These are phyloP conservation scores for Aspergillus ibericus DNA, from an alignment of 2,329 filamentous ascomycete genomes.

Conservation along the genomic window DNA sequence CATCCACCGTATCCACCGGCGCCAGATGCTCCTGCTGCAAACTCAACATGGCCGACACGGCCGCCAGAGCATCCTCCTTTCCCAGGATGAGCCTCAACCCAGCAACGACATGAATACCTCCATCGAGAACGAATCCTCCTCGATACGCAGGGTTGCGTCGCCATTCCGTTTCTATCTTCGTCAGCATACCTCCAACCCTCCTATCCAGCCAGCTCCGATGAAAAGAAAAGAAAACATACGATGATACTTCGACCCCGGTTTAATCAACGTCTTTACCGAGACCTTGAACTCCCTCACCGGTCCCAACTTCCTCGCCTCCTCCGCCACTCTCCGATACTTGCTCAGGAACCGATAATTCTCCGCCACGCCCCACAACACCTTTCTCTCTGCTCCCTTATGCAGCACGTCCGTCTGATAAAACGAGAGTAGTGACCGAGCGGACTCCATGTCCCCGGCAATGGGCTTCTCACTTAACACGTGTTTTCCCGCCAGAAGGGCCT, in stretches of 20 bases:
- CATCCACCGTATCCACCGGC: slow-evolving; percentile 59
- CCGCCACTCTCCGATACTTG: slow-evolving; percentile 48
- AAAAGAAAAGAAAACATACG: slow-evolving; percentile 30
- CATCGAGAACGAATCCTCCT: slow-evolving; percentile 61
- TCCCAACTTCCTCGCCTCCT: slow-evolving; percentile 50
- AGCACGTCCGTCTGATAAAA: slow-evolving; percentile 46
- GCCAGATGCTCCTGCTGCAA: slow-evolving; percentile 54
- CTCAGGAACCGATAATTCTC: slow-evolving; percentile 60
- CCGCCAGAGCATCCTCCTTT: slow-evolving; percentile 42
- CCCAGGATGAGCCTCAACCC: slow-evolving; percentile 53
- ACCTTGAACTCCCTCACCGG: slow-evolving; percentile 52
- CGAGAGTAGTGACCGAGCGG: slow-evolving; percentile 51
- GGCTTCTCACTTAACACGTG: slow-evolving; percentile 60
- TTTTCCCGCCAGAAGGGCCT: slow-evolving; percentile 53
- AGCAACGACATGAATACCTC: slow-evolving; percentile 58
- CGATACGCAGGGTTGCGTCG: slow-evolving; percentile 58
- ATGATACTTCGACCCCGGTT: slow-evolving; percentile 55
- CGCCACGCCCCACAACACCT: slow-evolving; percentile 51
- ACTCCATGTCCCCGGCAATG: slow-evolving; percentile 55
- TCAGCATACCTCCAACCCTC: not conserved
- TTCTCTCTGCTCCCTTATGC: slow-evolving; percentile 8
- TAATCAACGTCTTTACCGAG: slow-evolving; percentile 46
- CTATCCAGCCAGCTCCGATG: not conserved
- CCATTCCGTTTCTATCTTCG: slow-evolving; percentile 51
- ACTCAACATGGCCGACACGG: slow-evolving; percentile 51